Base-by-base conservation (phyloP, 208 protist species). In the Acanthamoeba pearcei region DNA sequence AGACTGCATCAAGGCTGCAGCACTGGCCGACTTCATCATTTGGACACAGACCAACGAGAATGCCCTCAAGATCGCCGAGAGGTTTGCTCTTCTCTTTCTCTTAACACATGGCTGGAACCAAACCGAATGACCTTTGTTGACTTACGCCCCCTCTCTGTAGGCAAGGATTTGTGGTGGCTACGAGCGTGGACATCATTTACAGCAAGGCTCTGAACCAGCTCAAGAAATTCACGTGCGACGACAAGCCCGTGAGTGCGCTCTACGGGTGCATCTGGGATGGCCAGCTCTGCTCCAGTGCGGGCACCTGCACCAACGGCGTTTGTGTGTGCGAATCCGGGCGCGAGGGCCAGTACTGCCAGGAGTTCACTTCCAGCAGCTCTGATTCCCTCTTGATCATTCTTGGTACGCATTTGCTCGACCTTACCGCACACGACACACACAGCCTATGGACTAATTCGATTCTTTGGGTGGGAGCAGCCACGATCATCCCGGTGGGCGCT, bases 301-400 rank as follows among this genome's bases (percentile, higher is more conserved):
- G 74, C 19, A 55, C 74, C 22, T 82, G 74, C 46, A 53, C 19
- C 22, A 82, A 82, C 22, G 38, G 46, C 22, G 74, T 24, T 15
- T 82, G 74, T 38, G 38, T 53, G 1, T 82, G 74, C 38, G n/a
- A 82, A 8, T 27, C 5, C 5, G 74, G 74, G 15, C 32, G 74
- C 38, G 46, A 46, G 29, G 74, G 74, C 19, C 74, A 53, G 74
- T 82, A 82, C 46, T 82, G 74, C 46, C 27, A 82, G 46, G 38
- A 27, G 17, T 27, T 82, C 38, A 82, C 74, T 9, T 29, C 74
- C 5, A 10, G 35, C 32, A 22, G 22, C 64, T 38, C n/a, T n/a
- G 64, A 72, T n/a, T 22, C 38, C 29, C 8, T 51, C 10, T 6
- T 35, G 10, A 10, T 72, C n/a, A 6, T 82, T 5, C 38, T 82